Base-by-base conservation (phyloP, 116 monocot genomes). In the Zostera marina region DNA sequence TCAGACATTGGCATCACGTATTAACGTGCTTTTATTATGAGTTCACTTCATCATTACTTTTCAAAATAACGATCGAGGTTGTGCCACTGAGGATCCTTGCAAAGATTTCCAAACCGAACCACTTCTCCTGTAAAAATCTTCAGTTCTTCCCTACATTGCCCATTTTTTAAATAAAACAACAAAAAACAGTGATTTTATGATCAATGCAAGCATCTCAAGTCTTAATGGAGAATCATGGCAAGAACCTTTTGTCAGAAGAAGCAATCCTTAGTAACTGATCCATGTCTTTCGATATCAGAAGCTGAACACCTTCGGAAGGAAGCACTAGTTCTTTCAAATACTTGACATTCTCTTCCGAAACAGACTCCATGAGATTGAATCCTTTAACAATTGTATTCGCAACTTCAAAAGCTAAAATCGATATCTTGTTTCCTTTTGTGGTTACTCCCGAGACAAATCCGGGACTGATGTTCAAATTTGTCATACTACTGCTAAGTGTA, bases 81-180 rank as follows among this genome's bases (percentile, higher is more conserved):
- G 66, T 92, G 92, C 92, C 92, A 92, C 40, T 79, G 83, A 42
- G 83, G 83, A 81, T 87, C 81, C 70, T 81, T 87, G 57, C 87
- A 92, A 39, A 65, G 87, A 70, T 87, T 92, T 21, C 92, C 87
- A 66, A 92, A 92, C 14, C 92, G 83, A 56, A 87, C 70, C 15
- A 92, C 80, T 67, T 92, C 92, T 56, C 68, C 62, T 41, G 76
- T 76, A 74, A 87, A 87, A 45, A 87, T 49, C 70, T 79, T 84
- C 65, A 92, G 63, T 65, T 92, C 87, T 72, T 81, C 76, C 74
- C 92, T 92, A 76, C 56, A 56, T 25, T 51, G 26, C 26, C 19
- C 56, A 40, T 56, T 54, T 22, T 9, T 7, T 12, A n/a, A 49
- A 20, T 15, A 20, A 2, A 16, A 6, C 47, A 47, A 15, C 17